phyloP scores from a whole-genome alignment of 1,284 basidiomycete genomes.

The Flammula alnicola region DNA sequence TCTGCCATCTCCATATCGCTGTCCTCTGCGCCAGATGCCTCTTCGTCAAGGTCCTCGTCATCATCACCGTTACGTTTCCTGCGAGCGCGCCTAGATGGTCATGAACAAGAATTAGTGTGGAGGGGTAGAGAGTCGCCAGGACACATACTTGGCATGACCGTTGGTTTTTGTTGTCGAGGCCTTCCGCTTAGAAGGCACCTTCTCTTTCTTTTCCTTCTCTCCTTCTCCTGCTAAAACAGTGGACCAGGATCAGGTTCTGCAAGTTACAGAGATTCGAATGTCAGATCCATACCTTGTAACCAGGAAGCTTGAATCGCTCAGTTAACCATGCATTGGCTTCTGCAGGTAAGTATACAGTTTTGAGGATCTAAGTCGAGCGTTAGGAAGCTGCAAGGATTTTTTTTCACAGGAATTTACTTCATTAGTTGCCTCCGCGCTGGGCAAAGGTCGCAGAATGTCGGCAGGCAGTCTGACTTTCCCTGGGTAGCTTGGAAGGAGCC shows the following conservation, averaged over 20 bases:
- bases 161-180: constrained; percentile 41
- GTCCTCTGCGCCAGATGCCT: constrained; percentile 31
- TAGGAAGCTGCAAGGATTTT: neutral
- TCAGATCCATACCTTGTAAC: constrained; percentile 32
- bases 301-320: constrained; percentile 42
- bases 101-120: neutral
- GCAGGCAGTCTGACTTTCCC: constrained; percentile 80
- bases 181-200: constrained; percentile 44
- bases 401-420: constrained; percentile 46
- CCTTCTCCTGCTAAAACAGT: constrained; percentile 11
- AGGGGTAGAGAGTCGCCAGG: neutral
- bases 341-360: constrained; percentile 68
- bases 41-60: constrained; percentile 32
- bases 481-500: constrained; percentile 82
- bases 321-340: constrained; percentile 60
- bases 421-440: constrained; percentile 63
- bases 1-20: constrained; percentile 38
- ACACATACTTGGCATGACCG: constrained; percentile 44
- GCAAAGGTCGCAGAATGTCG: constrained; percentile 79
- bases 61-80: constrained; percentile 35
- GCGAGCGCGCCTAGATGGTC: constrained; percentile 33
- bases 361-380: constrained; percentile 52
- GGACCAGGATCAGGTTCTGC: neutral
- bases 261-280: neutral
- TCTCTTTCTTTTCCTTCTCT: constrained; percentile 47